Percentiles rank a stretch among this genome's conserved stretches.
These are phyloP conservation scores for Tetrapisispora phaffii DNA, from an alignment of 805 yeast species.

Conservation along the genomic window DNA sequence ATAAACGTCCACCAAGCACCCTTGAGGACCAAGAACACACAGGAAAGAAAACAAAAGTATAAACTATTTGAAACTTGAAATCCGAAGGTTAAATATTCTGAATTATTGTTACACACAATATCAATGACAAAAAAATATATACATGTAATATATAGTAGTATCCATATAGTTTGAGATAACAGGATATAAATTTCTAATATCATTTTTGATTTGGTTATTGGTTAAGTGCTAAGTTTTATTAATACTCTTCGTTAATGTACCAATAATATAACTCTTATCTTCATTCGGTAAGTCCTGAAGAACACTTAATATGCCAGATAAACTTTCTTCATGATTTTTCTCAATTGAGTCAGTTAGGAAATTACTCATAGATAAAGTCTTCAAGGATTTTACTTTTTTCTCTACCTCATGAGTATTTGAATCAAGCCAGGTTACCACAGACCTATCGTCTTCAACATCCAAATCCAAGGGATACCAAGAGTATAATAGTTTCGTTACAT, in stretches of 20 bases:
- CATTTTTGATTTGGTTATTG: no score
- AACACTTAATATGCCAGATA: constrained; percentile 46
- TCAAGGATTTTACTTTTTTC: constrained; percentile 49
- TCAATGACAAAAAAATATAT: not conserved
- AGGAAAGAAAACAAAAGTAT: not conserved
- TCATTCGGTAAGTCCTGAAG: constrained; percentile 41
- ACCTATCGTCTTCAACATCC: constrained; percentile 61
- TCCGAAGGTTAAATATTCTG: not conserved
- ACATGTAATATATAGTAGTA: not conserved
- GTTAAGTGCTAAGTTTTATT: not conserved
- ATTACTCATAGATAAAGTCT: constrained; percentile 54
- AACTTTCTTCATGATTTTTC: constrained; percentile 41
- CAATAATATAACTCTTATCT: constrained; percentile 39
- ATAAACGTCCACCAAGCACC: not conserved
- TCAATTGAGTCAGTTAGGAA: constrained; percentile 49
- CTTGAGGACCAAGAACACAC: not conserved
- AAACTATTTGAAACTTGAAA: not conserved
- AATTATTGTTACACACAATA: no score
- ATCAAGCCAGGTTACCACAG: constrained; percentile 79
- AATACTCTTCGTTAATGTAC: constrained; percentile 22
- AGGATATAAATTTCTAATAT: not conserved
- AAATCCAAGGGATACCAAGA: constrained; percentile 72
- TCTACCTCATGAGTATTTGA: constrained; percentile 57
- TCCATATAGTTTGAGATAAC: not conserved
- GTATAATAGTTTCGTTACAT: constrained; percentile 73